A percentile compares a stretch with the other conserved stretches of the same genome.
Evolutionary conservation across 2,329 filamentous ascomycete species (phyloP).

Genomic region (Phyllosticta ampelicida): DNA sequence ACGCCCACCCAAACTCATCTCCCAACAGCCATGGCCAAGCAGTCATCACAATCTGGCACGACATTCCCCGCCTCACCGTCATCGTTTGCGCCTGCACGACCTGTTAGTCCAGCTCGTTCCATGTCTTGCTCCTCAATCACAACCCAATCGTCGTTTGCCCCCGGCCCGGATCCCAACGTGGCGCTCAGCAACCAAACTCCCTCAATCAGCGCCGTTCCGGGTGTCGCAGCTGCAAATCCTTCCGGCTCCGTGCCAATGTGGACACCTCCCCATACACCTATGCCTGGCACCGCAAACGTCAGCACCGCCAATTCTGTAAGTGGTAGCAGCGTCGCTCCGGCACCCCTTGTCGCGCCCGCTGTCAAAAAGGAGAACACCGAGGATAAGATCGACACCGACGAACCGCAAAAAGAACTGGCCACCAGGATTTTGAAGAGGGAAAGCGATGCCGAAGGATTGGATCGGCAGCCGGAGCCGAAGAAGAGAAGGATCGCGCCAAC

Average conservation of each 20-base stretch:
- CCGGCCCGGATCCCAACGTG: slow-evolving; percentile 23
- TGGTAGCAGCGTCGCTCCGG: slow-evolving; percentile 34
- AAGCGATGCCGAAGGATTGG: slow-evolving; percentile 26
- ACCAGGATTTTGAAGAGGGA: slow-evolving; percentile 11
- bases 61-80: slow-evolving; percentile 48
- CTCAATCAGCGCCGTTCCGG: slow-evolving; percentile 64
- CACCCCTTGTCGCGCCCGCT: slow-evolving; percentile 11
- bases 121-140: slow-evolving; percentile 74
- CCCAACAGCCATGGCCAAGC: slow-evolving; percentile 38
- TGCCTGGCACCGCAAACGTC: slow-evolving; percentile 24
- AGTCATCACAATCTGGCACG: slow-evolving; percentile 33
- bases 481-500: slow-evolving; percentile 9
- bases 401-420: slow-evolving; percentile 18
- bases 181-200: slow-evolving; percentile 70
- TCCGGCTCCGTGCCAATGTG: slow-evolving; percentile 55
- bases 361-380: slow-evolving; percentile 20
- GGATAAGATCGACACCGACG: neutral
- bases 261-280: slow-evolving; percentile 83
- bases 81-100: slow-evolving; percentile 43
- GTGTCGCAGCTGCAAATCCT: slow-evolving; percentile 60
- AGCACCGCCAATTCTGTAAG: slow-evolving; percentile 45
- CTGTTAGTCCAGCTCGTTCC: slow-evolving; percentile 71
- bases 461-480: slow-evolving; percentile 12
- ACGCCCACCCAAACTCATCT: slow-evolving; percentile 57
- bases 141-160: slow-evolving; percentile 47